A percentile compares a stretch with the other conserved stretches of the same genome.
Conservation (phyloP, 192 early-diverging fungal species). For the Umbelopsis sp. region DNA sequence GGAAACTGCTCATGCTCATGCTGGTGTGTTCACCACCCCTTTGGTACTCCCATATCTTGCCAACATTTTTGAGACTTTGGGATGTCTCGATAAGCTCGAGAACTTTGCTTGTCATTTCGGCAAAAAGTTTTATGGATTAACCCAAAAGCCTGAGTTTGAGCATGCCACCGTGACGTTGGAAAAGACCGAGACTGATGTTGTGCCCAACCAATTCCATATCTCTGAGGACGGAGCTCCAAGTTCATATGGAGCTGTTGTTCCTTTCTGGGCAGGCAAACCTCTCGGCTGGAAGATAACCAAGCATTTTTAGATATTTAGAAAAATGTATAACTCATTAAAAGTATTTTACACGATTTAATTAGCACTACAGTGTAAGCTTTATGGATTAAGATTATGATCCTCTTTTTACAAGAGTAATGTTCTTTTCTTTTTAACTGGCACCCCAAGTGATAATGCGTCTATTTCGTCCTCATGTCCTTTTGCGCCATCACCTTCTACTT, state of each 20-base stretch:
- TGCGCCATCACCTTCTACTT: slow-evolving; percentile 29
- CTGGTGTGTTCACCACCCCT: slow-evolving; percentile 94
- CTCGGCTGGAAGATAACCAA: slow-evolving; percentile 65
- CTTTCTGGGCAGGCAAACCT: slow-evolving; percentile 79
- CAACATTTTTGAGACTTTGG: slow-evolving; percentile 85
- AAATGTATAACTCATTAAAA: background rate
- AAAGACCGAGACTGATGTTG: slow-evolving; percentile 39
- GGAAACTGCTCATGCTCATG: slow-evolving; percentile 79
- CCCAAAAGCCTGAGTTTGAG: slow-evolving; percentile 50
- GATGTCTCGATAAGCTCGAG: slow-evolving; percentile 77
- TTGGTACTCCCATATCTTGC: slow-evolving; percentile 85
- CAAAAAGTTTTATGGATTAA: slow-evolving; percentile 81
- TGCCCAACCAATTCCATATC: slow-evolving; percentile 62
- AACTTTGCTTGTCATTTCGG: slow-evolving; percentile 88
- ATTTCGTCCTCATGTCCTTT: slow-evolving; percentile 31
- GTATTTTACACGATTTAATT: no score
- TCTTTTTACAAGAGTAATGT: slow-evolving; percentile 28
- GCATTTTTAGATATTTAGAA: slow-evolving; percentile 24
- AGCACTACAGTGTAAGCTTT: no score
- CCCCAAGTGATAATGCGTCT: slow-evolving; percentile 29
- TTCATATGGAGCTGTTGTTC: slow-evolving; percentile 68
- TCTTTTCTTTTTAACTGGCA: slow-evolving; percentile 39
- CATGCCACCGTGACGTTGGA: slow-evolving; percentile 44
- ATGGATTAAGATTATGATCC: background rate
- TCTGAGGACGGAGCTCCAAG: slow-evolving; percentile 47